These are phyloP conservation scores for Ustilago bromivora DNA, from an alignment of 1,284 basidiomycete genomes.

Conservation along the genomic window DNA sequence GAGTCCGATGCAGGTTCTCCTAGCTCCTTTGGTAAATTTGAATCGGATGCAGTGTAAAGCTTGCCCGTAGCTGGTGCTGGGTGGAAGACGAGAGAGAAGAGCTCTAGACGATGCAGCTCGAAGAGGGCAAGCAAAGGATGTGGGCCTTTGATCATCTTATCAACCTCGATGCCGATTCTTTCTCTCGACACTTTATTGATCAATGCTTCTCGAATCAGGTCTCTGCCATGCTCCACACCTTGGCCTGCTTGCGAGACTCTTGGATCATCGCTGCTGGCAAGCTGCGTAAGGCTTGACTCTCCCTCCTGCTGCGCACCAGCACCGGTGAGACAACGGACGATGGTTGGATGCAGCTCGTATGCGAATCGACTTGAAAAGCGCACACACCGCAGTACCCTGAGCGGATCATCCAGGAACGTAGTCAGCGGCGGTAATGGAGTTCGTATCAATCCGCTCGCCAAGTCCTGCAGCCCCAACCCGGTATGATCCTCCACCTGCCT, in stretches of 20 bases:
- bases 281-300: slow-evolving; percentile 8
- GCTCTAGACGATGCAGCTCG: slow-evolving; percentile 56
- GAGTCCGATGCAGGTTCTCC: slow-evolving; percentile 23
- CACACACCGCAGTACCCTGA: slow-evolving; percentile 89
- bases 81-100: slow-evolving; percentile 61
- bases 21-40: not conserved
- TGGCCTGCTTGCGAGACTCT: slow-evolving; percentile 18
- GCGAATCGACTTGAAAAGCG: slow-evolving; percentile 91
- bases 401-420: slow-evolving; percentile 94
- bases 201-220: slow-evolving; percentile 72
- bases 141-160: slow-evolving; percentile 69
- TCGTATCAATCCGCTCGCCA: slow-evolving; percentile 82
- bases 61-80: slow-evolving; percentile 46
- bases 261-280: slow-evolving; percentile 40
- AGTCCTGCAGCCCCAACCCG: slow-evolving; percentile 82
- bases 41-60: slow-evolving; percentile 6
- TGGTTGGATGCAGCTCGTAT: slow-evolving; percentile 81
- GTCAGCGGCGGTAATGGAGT: slow-evolving; percentile 88
- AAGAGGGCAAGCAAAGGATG: slow-evolving; percentile 58
- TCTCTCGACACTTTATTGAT: slow-evolving; percentile 66
- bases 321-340: slow-evolving; percentile 70
- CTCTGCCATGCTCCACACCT: slow-evolving; percentile 53
- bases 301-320: slow-evolving; percentile 11
- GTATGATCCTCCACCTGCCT: slow-evolving; percentile 90
- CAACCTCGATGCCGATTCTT: slow-evolving; percentile 69